Base-by-base conservation (phyloP, 1,139 yeast genomes). In the Diutina catenulata region DNA sequence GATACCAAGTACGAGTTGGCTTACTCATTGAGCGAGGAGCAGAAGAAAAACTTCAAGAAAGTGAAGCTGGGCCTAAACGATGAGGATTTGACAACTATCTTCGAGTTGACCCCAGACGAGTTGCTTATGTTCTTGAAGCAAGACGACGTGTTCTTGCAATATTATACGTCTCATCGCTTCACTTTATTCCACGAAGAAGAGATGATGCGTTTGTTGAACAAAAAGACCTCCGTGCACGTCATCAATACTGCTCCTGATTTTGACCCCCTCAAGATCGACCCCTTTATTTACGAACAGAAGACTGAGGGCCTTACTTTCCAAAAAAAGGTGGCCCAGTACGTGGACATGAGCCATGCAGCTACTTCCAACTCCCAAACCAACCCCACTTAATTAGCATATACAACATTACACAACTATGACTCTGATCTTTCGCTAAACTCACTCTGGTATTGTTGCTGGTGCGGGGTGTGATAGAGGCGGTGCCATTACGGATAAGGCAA, bases 61-160 rank as follows among this genome's bases (percentile, higher is more conserved):
- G 7, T 31, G 11, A 31, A 31, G 23, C 35, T 31, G 35, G 35
- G 35, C 16, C n/a, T 31, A n/a, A 11, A 31, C 13, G 35, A 31
- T 21, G 23, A 31, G 3, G 35, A 31, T 11, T 19, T 31, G 23
- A 31, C 26, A 4, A 31, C 35, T 18, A 21, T 31, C 21, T 19
- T 31, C 19, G 35, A 31, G 13, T 15, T 31, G 4, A 31, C 35
- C 7, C 25, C 35, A 24, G 23, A 31, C 3, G 35, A 31, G 13
- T 31, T 31, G 25, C 21, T 31, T n/a, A 31, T 31, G 35, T 31
- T 31, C 11, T 31, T 31, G 19, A 21, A 21, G 6, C 35, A 31
- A 21, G 35, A 31, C 25, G 35, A 31, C 10, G 15, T 31, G 15
- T 31, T 31, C n/a, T 21, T 31, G 14, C 13, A 18, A 3, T 31